Evolutionary conservation across 2,329 filamentous ascomycete genomes (phyloP), one percentile per base, ranked within the genome.

Genomic region (Massarina eburnea): DNA sequence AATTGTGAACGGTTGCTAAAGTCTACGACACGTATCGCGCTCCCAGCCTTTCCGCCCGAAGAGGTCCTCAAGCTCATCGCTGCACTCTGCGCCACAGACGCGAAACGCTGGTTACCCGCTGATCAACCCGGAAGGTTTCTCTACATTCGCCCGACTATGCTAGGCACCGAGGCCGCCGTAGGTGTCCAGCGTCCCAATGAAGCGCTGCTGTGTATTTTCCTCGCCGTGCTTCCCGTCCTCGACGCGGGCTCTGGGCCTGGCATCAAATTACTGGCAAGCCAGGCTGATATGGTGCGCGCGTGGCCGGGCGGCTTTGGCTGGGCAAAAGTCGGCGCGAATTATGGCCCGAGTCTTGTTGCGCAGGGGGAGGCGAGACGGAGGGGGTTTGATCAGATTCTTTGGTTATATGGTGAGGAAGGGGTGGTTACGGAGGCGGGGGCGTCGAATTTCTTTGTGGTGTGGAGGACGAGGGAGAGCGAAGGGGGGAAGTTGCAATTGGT

Each of bases 221-320:
- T 80, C 46, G 61, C 68, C 48, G 73, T 71, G 51, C 77, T 79
- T 51, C 74, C 76, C 1, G 67, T 70, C 41, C 72, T 77, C 70
- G 58, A 70, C 51, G 45, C 64, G 43, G 54, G 57, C 35, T 58
- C 54, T 3, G 61, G 61, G 33, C n/a, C n/a, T n/a, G 69, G 67
- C 6, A 61, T 95, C 77, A 85, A 81, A 59, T 81, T 95, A 36
- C 81, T 92, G 64, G 92, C 91, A 0, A 88, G 82, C 36, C 81
- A 83, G 44, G 84, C 91, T 55, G 89, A 95, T 69, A 89, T 86
- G 76, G 84, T 95, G 46, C 86, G 91, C 55, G 91, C 91, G 10
- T 96, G 91, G 91, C 90, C 89, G 17, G 91, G 91, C 50, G 91
- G 92, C 8, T 95, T 95, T 68, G 91, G 91, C 1, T 91, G 87